Evolutionary conservation across 345 rosid species (phyloP).

Genomic region (Erysimum cheiranthoides): DNA sequence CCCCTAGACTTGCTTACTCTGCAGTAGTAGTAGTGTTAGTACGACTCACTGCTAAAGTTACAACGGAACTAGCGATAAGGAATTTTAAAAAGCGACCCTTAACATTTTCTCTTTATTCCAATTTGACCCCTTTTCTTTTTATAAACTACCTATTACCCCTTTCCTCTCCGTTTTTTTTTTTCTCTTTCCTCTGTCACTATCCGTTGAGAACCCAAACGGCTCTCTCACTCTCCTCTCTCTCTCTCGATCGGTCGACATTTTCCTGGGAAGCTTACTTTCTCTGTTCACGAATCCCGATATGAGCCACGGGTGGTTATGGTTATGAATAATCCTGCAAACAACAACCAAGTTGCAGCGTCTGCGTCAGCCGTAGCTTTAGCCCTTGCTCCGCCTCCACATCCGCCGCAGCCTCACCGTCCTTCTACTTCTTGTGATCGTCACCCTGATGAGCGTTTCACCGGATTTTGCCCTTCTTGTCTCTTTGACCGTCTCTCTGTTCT

Average conservation of each 20-base stretch:
- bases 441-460: slow-evolving; percentile 87
- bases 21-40: slow-evolving; percentile 27
- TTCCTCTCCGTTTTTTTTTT: not conserved
- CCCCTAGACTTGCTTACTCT: slow-evolving; percentile 36
- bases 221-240: slow-evolving; percentile 31
- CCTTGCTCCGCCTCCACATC: slow-evolving; percentile 66
- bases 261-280: not conserved
- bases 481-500: slow-evolving; percentile 90
- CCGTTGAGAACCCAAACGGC: slow-evolving; percentile 78
- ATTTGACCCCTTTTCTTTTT: slow-evolving; percentile 31
- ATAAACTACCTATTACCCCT: slow-evolving; percentile 2
- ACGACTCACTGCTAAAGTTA: slow-evolving; percentile 42
- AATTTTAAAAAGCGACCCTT: slow-evolving; percentile 31
- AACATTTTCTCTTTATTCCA: slow-evolving; percentile 37
- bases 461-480: slow-evolving; percentile 97
- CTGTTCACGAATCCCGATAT: slow-evolving; percentile 43
- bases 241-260: slow-evolving; percentile 19
- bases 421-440: slow-evolving; percentile 88
- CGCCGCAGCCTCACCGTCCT: slow-evolving; percentile 88
- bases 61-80: slow-evolving; percentile 17
- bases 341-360: slow-evolving; percentile 53
- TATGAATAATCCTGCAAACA: slow-evolving; percentile 90
- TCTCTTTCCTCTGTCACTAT: slow-evolving; percentile 48
- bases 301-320: slow-evolving; percentile 69
- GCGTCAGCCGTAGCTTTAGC: slow-evolving; percentile 36